Percentiles rank a stretch among this genome's conserved stretches.
Conservation (phyloP, 768 basidiomycete genomes). For the Megacollybia marginata region DNA sequence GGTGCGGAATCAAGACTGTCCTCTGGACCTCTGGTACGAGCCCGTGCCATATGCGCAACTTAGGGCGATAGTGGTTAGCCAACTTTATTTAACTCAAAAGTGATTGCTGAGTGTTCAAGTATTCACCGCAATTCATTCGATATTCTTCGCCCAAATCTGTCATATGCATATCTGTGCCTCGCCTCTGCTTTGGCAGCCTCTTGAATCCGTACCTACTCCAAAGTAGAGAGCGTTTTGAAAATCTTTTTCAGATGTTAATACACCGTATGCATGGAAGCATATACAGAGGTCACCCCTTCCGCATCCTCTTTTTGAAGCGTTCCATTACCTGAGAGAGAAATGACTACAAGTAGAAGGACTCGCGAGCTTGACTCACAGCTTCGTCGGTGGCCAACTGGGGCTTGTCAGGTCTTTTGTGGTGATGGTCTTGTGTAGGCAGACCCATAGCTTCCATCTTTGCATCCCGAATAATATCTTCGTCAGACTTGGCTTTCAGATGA, state of each 20-base stretch:
- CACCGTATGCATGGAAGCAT: too few species aligned
- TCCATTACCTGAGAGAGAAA: constrained; percentile 68
- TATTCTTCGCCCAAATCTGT: not conserved
- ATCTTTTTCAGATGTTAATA: too few species aligned
- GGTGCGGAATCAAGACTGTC: too few species aligned
- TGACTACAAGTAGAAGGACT: not conserved
- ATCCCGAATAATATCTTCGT: constrained; percentile 80
- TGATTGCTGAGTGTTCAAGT: too few species aligned
- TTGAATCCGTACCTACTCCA: too few species aligned
- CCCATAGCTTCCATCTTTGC: constrained; percentile 87
- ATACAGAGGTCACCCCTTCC: constrained; percentile 28
- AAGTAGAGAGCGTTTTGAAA: too few species aligned
- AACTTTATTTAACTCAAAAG: too few species aligned
- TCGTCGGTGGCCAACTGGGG: constrained; percentile 89
- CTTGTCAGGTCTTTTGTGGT: constrained; percentile 42
- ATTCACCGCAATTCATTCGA: not conserved
- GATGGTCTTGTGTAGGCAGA: constrained; percentile 48
- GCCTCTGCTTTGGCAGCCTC: too few species aligned
- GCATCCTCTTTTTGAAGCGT: constrained; percentile 95
- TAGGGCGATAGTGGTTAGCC: too few species aligned
- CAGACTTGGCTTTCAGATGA: constrained; percentile 74
- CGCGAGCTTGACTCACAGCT: constrained; percentile 43
- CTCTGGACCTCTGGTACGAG: too few species aligned
- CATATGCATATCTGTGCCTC: too few species aligned
- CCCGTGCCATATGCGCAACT: not conserved